Conservation (phyloP, 768 basidiomycete genomes). For the Austroboletus eburneus region DNA sequence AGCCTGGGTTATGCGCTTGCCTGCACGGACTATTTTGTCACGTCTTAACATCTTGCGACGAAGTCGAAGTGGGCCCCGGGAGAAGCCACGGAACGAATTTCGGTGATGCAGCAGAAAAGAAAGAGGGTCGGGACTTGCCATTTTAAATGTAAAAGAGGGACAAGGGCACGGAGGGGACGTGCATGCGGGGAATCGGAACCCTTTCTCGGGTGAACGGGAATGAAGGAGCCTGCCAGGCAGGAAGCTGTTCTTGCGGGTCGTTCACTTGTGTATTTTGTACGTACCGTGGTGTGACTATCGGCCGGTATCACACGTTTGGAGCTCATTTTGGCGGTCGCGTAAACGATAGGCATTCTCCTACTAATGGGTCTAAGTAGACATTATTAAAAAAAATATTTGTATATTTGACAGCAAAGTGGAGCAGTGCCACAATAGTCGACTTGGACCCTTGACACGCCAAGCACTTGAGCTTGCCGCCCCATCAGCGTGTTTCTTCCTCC, state of each 20-base stretch:
- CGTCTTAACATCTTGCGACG: too few species aligned
- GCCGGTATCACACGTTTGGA: too few species aligned
- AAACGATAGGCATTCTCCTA: too few species aligned
- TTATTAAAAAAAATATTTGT: too few species aligned
- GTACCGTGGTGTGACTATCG: too few species aligned
- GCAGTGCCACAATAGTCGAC: neutral
- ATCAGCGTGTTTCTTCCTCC: neutral
- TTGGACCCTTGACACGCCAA: neutral
- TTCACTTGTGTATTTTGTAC: too few species aligned
- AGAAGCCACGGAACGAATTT: conserved; percentile 13
- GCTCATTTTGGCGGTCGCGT: too few species aligned
- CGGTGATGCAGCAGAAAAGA: conserved; percentile 11
- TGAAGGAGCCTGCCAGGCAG: too few species aligned
- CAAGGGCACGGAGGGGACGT: conserved; percentile 13
- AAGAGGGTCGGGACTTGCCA: neutral
- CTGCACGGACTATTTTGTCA: conserved; percentile 9
- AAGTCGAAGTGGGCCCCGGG: conserved; percentile 5
- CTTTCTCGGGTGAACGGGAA: conserved; percentile 14
- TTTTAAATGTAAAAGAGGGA: conserved; percentile 9
- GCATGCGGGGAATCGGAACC: conserved; percentile 6
- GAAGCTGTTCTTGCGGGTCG: neutral
- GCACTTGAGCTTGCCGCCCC: neutral
- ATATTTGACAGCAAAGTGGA: too few species aligned
- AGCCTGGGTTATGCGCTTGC: conserved; percentile 2
- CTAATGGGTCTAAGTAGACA: too few species aligned